Conservation (phyloP, 2,329 filamentous ascomycete species). For the Xylaria sp. region DNA sequence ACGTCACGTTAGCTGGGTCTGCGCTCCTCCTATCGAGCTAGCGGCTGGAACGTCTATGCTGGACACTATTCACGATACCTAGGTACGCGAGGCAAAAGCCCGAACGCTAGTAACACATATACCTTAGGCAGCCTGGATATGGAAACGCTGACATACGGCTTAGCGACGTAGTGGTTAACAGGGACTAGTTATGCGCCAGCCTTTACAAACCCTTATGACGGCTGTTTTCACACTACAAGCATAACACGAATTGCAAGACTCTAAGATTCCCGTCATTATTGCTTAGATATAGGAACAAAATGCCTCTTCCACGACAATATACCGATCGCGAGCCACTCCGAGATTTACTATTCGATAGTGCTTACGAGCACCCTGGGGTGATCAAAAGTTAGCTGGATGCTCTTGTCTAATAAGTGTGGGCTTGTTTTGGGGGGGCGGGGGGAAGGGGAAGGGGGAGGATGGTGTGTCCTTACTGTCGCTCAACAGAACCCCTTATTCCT, state of each 20-base stretch:
- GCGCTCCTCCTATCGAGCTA: no score
- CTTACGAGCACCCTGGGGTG: conserved; percentile 15
- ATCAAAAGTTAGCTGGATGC: conserved; percentile 10
- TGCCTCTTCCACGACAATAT: conserved; percentile 5
- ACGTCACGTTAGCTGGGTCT: not conserved
- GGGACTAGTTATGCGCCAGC: not conserved
- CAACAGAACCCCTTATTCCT: conserved; percentile 7
- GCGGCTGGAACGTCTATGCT: not conserved
- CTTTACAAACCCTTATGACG: not conserved
- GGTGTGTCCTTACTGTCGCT: conserved; percentile 12
- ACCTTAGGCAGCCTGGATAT: not conserved
- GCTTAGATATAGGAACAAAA: not conserved
- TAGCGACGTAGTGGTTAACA: not conserved
- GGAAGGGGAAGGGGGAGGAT: conserved; percentile 6
- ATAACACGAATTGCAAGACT: not conserved
- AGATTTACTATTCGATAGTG: conserved; percentile 21
- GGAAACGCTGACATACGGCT: not conserved
- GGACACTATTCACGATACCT: not conserved
- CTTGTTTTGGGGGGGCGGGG: not conserved
- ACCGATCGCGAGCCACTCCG: conserved; percentile 3
- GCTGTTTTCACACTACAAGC: not conserved
- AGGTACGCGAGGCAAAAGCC: not conserved
- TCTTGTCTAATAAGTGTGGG: not conserved
- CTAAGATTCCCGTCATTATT: conserved; percentile 13
- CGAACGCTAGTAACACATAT: not conserved